Evolutionary conservation across 2,329 filamentous ascomycete species (phyloP), one percentile per base, ranked within the genome.

Genomic region (Aspergillus brunneoviolaceus): DNA sequence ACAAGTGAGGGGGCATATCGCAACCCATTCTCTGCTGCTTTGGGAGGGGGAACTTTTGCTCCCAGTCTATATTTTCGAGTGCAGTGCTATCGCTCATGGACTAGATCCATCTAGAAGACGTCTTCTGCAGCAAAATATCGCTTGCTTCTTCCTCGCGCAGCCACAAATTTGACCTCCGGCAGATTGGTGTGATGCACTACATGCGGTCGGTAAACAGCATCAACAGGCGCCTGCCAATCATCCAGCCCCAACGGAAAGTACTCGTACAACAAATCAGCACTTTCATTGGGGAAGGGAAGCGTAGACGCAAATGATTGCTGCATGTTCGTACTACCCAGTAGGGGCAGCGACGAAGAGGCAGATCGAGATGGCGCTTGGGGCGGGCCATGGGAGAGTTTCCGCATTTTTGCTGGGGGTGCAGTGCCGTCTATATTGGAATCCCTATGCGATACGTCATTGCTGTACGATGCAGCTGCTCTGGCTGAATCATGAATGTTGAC

Each of bases 191-290:
- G 93, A 76, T 98, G 94, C 3, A 97, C 93, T 16, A 96, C 91
- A 74, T 97, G 93, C 5, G 93, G 94, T 52, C 92, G 83, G 73
- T 96, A 96, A 16, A 96, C 89, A 5, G 92, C 92, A 75, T 96
- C 92, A 3, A 96, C 91, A 1, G 91, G 92, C 2, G 90, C 90
- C 85, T 93, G 92, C 88, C 85, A 97, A 71, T 97, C 93, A 73
- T 97, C 92, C 60, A 96, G 79, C 52, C 89, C 92, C 16, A 98
- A 81, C 0, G 93, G 93, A 65, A 98, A 97, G 72, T 98, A 97
- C 77, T 98, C 93, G 72, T 97, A 97, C 19, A 97, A 80, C 65
- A 93, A 80, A 75, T 97, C 93, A 0, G 88, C 88, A 67, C 89
- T 89, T 68, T 96, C 92, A 42, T 72, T 75, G n/a, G 74, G 69